Percentiles rank a stretch among this genome's conserved stretches.
phyloP scores from a whole-genome alignment of 225 moss, liverwort and hornwort species.

The Pseudisothecium myosuroides region DNA sequence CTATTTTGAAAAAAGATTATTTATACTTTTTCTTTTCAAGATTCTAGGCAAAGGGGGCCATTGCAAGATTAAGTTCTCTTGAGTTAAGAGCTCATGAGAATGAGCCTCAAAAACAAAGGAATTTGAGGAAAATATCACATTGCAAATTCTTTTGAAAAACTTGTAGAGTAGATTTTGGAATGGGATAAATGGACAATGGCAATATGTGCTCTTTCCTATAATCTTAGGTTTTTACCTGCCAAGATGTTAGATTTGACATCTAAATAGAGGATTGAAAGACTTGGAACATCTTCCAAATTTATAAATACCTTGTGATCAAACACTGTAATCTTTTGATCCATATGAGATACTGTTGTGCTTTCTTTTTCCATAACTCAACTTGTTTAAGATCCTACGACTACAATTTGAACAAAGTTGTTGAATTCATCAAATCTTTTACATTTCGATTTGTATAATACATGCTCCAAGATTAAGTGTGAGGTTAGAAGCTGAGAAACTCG shows the following conservation, averaged over 20 bases:
- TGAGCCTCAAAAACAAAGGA: not conserved
- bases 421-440: too few relatives aligned
- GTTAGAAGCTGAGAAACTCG: not conserved
- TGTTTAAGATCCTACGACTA: not conserved
- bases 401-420: not conserved
- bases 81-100: not conserved
- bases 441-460: not conserved
- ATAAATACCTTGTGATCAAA: too few relatives aligned
- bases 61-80: not conserved
- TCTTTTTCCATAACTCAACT: not conserved
- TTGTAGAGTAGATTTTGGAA: not conserved
- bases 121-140: too few relatives aligned
- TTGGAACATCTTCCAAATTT: not conserved
- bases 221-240: too few relatives aligned
- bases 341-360: not conserved
- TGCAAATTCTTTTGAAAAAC: not conserved
- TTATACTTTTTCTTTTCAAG: not conserved
- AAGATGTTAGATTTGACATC: not conserved
- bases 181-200: not conserved
- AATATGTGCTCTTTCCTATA: too few relatives aligned
- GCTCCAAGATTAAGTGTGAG: not conserved
- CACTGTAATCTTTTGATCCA: not conserved
- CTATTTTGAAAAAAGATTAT: not conserved
- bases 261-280: not conserved
- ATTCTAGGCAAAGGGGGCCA: too few relatives aligned